Percentiles rank a stretch among this genome's conserved stretches.
phyloP scores from a whole-genome alignment of 73 alveolate genomes.

The Paramecium primaurelia region DNA sequence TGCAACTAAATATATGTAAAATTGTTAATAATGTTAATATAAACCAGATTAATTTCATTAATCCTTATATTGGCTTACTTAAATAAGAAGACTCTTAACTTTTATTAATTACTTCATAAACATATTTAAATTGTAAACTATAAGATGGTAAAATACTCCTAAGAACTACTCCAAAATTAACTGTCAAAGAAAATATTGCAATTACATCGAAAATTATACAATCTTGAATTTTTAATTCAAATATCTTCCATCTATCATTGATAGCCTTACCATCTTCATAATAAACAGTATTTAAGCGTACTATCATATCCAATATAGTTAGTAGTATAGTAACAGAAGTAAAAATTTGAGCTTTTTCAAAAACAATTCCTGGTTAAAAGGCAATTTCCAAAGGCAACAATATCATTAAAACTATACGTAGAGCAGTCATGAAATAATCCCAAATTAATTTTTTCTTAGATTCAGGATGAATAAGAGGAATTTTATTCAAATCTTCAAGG shows the following conservation, averaged over 20 bases:
- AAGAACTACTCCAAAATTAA: background rate
- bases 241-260: slow-evolving; percentile 21
- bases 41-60: slow-evolving; percentile 19
- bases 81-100: slow-evolving; percentile 34
- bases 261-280: slow-evolving; percentile 34
- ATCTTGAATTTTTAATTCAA: background rate
- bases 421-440: background rate
- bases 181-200: background rate
- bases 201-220: background rate
- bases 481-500: background rate
- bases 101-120: slow-evolving; percentile 9
- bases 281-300: background rate
- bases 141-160: background rate
- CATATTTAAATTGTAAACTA: background rate
- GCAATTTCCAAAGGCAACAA: slow-evolving; percentile 7
- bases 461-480: slow-evolving; percentile 14
- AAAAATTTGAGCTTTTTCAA: background rate
- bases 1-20: slow-evolving; percentile 50
- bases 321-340: background rate
- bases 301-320: background rate
- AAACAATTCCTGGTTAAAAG: background rate
- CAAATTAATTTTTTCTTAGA: background rate
- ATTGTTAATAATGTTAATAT: slow-evolving; percentile 19
- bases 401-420: background rate
- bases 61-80: background rate